These are phyloP conservation scores for Mycosarcoma mackinlayi DNA, from an alignment of 1,284 basidiomycete species.

Conservation along the genomic window DNA sequence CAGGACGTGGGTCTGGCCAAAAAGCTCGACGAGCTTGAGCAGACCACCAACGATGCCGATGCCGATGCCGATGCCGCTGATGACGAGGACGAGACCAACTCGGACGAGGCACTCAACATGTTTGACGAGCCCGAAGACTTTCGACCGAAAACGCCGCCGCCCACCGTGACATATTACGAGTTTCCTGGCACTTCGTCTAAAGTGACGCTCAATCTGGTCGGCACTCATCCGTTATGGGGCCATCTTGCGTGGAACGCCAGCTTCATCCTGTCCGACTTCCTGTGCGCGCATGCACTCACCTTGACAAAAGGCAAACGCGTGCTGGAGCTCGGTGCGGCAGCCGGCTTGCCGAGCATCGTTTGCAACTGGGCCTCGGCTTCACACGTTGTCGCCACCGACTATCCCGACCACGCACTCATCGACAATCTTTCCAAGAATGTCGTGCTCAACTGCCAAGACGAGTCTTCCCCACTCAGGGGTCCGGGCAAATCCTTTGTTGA, in stretches of 20 bases:
- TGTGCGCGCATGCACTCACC: constrained; percentile 70
- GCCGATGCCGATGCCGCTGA: neutral
- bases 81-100: constrained; percentile 17
- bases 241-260: constrained; percentile 79
- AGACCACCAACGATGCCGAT: constrained; percentile 6
- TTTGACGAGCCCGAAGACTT: constrained; percentile 65
- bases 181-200: constrained; percentile 39
- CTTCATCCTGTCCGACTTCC: constrained; percentile 67
- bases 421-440: constrained; percentile 83
- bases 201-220: constrained; percentile 77
- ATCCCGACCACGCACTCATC: constrained; percentile 84
- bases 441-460: constrained; percentile 72
- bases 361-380: constrained; percentile 52
- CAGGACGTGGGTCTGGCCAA: constrained; percentile 20
- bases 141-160: constrained; percentile 63
- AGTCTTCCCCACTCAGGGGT: constrained; percentile 46
- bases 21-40: constrained; percentile 35
- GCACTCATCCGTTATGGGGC: constrained; percentile 89
- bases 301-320: constrained; percentile 72
- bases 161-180: constrained; percentile 50
- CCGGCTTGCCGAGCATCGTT: constrained; percentile 77
- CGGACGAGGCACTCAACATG: constrained; percentile 45
- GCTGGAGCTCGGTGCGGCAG: constrained; percentile 92
- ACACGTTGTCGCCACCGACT: constrained; percentile 87
- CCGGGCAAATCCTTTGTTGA: constrained; percentile 59